phyloP scores from a whole-genome alignment of 2,329 filamentous ascomycete species.

The Sporothrix brunneoviolacea region DNA sequence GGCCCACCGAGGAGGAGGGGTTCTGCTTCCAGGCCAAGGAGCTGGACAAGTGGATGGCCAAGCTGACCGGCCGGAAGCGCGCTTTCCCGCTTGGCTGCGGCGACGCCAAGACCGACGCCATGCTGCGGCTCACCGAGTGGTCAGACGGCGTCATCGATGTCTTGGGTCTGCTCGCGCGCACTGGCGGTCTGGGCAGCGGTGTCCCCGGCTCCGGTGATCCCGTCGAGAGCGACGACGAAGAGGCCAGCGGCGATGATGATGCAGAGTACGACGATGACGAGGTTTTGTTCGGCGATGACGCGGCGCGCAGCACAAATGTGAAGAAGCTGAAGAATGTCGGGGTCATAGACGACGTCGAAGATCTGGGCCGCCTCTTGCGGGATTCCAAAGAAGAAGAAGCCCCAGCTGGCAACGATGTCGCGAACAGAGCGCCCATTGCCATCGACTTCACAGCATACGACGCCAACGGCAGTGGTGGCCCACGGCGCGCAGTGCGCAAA shows the following conservation, averaged over 20 bases:
- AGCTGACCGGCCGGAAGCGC: constrained; percentile 75
- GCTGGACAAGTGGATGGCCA: constrained; percentile 95
- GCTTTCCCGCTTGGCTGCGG: constrained; percentile 86
- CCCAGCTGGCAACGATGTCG: constrained; percentile 19
- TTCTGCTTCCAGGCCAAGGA: constrained; percentile 91
- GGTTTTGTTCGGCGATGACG: constrained; percentile 38
- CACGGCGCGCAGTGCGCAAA: constrained; percentile 18
- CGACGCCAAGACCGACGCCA: constrained; percentile 67
- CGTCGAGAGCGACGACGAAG: constrained; percentile 77
- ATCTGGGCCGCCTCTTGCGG: constrained; percentile 63
- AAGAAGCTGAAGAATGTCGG: constrained; percentile 37
- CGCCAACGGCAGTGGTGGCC: constrained; percentile 22
- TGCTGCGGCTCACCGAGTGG: constrained; percentile 69
- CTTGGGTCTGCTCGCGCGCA: constrained; percentile 56
- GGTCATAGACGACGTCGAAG: constrained; percentile 72
- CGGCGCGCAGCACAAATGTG: constrained; percentile 29
- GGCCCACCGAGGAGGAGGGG: constrained; percentile 83
- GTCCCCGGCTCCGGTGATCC: constrained; percentile 76
- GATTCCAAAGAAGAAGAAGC: constrained; percentile 34
- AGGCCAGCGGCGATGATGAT: constrained; percentile 33
- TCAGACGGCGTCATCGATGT: constrained; percentile 64
- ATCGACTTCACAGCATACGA: constrained; percentile 80
- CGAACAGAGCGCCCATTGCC: constrained; percentile 49
- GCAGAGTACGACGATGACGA: constrained; percentile 43
- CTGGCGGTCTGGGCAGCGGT: constrained; percentile 53